Conservation (phyloP, 2,329 filamentous ascomycete species). For the Hyphodiscus sp. region DNA sequence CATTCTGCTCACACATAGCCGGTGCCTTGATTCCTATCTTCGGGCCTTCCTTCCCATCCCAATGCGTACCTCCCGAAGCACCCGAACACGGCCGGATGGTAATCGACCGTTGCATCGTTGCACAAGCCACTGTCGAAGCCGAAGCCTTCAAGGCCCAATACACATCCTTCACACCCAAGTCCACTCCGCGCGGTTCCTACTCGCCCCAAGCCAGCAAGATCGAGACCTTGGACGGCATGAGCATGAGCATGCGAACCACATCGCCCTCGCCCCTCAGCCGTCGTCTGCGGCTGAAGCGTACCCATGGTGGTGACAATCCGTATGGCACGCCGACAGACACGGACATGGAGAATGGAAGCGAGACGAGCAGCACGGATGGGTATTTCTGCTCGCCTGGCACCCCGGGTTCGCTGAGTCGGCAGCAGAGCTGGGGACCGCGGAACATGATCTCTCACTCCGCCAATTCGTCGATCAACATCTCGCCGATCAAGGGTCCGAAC, state of each 20-base stretch:
- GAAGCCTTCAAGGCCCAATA: constrained; percentile 34
- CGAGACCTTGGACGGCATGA: not conserved
- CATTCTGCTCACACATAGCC: constrained; percentile 81
- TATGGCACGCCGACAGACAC: constrained; percentile 34
- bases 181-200: constrained; percentile 25
- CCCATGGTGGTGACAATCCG: constrained; percentile 32
- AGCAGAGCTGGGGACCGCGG: constrained; percentile 26
- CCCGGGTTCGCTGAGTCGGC: constrained; percentile 10
- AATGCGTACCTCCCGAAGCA: constrained; percentile 61
- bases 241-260: constrained; percentile 4
- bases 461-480: constrained; percentile 20
- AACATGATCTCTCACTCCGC: constrained; percentile 23
- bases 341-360: constrained; percentile 32
- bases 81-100: constrained; percentile 60
- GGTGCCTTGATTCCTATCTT: constrained; percentile 86
- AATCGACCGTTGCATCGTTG: constrained; percentile 52
- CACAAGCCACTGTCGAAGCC: constrained; percentile 45
- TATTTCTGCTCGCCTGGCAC: constrained; percentile 25
- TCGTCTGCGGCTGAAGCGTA: constrained; percentile 29
- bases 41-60: constrained; percentile 68
- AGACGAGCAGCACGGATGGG: constrained; percentile 22
- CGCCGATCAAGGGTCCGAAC: constrained; percentile 23
- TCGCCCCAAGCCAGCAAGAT: constrained; percentile 26
- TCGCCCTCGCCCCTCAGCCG: constrained; percentile 18
- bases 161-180: constrained; percentile 16